Percentiles rank a stretch among this genome's conserved stretches.
Evolutionary conservation across 352 stramenopile genomes (phyloP).

Genomic region (Pythium monospermum): DNA sequence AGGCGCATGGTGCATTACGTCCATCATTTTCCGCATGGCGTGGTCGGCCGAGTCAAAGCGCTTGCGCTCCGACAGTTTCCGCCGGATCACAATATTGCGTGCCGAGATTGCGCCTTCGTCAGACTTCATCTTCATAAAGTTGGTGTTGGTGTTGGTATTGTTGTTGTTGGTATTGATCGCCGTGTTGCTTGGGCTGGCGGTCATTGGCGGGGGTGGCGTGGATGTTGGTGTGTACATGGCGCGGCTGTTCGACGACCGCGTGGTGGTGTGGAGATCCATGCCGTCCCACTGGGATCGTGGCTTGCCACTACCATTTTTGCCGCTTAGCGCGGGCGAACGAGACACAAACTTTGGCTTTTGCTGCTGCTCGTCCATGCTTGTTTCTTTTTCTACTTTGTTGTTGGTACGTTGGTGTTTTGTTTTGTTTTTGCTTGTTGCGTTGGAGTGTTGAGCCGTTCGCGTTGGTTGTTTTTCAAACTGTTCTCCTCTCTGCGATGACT

Average conservation of each 20-base stretch:
- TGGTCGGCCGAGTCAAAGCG: slow-evolving; percentile 84
- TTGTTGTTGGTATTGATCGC: neutral
- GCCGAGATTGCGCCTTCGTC: slow-evolving; percentile 48
- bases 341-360: neutral
- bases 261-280: slow-evolving; percentile 25
- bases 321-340: neutral
- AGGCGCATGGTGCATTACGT: slow-evolving; percentile 13
- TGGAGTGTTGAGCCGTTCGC: too few species aligned
- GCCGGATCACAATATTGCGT: slow-evolving; percentile 71
- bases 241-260: slow-evolving; percentile 16
- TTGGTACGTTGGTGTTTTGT: too few species aligned
- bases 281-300: slow-evolving; percentile 20
- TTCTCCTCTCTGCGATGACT: neutral
- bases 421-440: too few species aligned
- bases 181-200: neutral
- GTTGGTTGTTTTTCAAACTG: too few species aligned
- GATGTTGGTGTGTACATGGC: slow-evolving; percentile 16
- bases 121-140: neutral
- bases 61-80: slow-evolving; percentile 70
- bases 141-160: neutral
- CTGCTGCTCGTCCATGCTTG: too few species aligned
- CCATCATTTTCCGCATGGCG: slow-evolving; percentile 51
- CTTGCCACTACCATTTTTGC: neutral
- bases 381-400: too few species aligned
- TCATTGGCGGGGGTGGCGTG: neutral